Conservation (phyloP, 2,329 filamentous ascomycete species). For the Diaporthe sp. region DNA sequence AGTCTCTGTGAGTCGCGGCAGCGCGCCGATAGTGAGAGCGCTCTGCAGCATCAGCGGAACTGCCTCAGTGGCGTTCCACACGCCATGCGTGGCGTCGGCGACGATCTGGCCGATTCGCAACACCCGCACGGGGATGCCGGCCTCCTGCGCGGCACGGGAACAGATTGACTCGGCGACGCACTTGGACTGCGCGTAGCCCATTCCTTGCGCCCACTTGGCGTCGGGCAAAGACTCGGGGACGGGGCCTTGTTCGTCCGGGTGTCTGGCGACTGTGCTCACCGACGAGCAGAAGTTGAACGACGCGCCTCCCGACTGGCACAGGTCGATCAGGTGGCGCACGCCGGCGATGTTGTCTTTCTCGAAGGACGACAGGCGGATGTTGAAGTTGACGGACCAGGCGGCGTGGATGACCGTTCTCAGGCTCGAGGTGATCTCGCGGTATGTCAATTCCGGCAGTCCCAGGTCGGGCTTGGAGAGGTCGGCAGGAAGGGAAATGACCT, state of each 20-base stretch:
- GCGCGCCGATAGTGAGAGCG: constrained; percentile 52
- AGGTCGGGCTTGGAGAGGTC: constrained; percentile 53
- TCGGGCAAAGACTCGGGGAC: constrained; percentile 50
- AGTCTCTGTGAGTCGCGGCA: constrained; percentile 58
- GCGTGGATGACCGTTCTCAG: constrained; percentile 59
- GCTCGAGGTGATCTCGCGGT: constrained; percentile 41
- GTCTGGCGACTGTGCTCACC: constrained; percentile 53
- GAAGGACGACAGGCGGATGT: constrained; percentile 60
- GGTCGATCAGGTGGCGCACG: constrained; percentile 53
- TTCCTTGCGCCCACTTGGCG: constrained; percentile 50
- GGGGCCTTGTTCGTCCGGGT: constrained; percentile 37
- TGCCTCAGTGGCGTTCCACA: constrained; percentile 63
- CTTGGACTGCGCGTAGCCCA: constrained; percentile 57
- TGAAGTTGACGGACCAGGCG: constrained; percentile 69
- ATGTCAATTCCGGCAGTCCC: constrained; percentile 47
- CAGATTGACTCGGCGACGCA: constrained; percentile 53
- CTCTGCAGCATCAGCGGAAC: constrained; percentile 63
- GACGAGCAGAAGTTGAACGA: constrained; percentile 63
- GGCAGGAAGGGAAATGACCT: constrained; percentile 50
- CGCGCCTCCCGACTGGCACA: constrained; percentile 42
- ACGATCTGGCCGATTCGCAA: constrained; percentile 63
- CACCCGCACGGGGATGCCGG: constrained; percentile 47
- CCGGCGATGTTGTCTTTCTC: constrained; percentile 58
- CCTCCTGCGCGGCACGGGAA: constrained; percentile 44
- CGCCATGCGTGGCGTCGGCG: constrained; percentile 56